Percentiles rank a stretch among this genome's conserved stretches.
Evolutionary conservation across 2,329 filamentous ascomycete species (phyloP).

Genomic region (Botrytis sinoallii): DNA sequence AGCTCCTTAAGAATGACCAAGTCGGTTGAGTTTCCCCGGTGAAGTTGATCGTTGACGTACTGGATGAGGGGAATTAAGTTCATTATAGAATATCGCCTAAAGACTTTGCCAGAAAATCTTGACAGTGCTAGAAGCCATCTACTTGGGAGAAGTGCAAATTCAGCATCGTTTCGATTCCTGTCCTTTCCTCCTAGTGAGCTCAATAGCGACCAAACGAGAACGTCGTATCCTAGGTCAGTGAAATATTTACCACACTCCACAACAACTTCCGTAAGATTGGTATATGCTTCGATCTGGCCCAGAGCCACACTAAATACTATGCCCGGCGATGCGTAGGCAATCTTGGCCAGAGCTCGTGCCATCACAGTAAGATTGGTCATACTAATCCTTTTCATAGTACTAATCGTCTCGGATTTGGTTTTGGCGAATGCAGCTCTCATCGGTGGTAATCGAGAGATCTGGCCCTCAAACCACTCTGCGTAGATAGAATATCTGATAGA

Average conservation of each 20-base stretch:
- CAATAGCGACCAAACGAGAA: slow-evolving; percentile 88
- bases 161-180: slow-evolving; percentile 60
- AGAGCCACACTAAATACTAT: slow-evolving; percentile 88
- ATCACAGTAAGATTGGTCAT: slow-evolving; percentile 83
- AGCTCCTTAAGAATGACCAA: slow-evolving; percentile 89
- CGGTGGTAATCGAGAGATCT: slow-evolving; percentile 71
- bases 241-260: slow-evolving; percentile 95
- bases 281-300: slow-evolving; percentile 88
- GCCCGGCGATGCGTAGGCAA: slow-evolving; percentile 86
- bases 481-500: slow-evolving; percentile 83
- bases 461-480: slow-evolving; percentile 84
- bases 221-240: slow-evolving; percentile 87
- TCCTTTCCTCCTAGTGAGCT: slow-evolving; percentile 65
- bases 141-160: slow-evolving; percentile 71
- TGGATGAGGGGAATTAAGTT: slow-evolving; percentile 81
- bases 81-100: slow-evolving; percentile 79
- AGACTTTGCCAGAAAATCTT: slow-evolving; percentile 86
- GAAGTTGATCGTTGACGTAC: slow-evolving; percentile 83
- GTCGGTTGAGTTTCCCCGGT: slow-evolving; percentile 80
- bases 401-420: slow-evolving; percentile 74
- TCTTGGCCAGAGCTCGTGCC: slow-evolving; percentile 84
- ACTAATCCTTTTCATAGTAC: slow-evolving; percentile 84
- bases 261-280: slow-evolving; percentile 90
- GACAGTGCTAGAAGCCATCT: slow-evolving; percentile 89
- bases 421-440: slow-evolving; percentile 76